phyloP scores from a whole-genome alignment of 345 rosid species.

The Aquilaria sinensis region DNA sequence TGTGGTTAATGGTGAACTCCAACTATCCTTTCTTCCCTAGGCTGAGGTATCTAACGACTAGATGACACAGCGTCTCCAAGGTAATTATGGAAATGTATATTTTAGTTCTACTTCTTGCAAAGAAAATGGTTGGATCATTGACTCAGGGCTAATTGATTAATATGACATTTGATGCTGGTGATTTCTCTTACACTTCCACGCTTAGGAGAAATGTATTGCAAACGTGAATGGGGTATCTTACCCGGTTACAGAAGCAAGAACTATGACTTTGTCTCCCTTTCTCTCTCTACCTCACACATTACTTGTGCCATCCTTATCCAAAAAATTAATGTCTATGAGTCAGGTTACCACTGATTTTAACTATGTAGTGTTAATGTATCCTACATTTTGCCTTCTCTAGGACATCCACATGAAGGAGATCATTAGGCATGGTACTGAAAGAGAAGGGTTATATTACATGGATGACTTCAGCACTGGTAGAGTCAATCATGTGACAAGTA shows the following conservation, averaged over 20 bases:
- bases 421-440: no score
- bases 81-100: not conserved
- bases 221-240: not conserved
- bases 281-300: not conserved
- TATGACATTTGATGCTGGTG: not conserved
- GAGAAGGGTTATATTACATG: no score
- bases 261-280: not conserved
- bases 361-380: not conserved
- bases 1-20: not conserved
- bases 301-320: not conserved
- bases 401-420: no score
- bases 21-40: not conserved
- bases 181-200: not conserved
- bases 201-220: not conserved
- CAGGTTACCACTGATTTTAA: not conserved
- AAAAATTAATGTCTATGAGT: not conserved
- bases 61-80: not conserved
- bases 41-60: not conserved
- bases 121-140: not conserved
- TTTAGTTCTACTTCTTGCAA: not conserved
- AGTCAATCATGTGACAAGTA: no score
- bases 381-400: not conserved
- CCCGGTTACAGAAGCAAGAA: not conserved
- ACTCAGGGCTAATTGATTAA: not conserved
- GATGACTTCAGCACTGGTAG: no score